Evolutionary conservation across 345 rosid genomes (phyloP).

Genomic region (Physaria fendleri): DNA sequence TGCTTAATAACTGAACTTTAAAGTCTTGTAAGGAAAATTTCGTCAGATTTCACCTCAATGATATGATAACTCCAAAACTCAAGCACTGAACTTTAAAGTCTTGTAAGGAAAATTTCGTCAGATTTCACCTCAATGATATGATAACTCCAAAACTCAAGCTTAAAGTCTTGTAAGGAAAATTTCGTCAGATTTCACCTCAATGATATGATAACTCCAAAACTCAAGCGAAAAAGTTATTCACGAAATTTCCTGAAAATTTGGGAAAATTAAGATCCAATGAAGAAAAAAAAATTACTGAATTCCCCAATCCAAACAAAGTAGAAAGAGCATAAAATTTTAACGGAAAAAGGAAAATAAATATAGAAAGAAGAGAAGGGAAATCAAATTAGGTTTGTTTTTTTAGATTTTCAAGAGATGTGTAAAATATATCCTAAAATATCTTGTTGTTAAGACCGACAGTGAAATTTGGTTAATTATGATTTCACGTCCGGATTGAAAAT

Average conservation of each 20-base stretch:
- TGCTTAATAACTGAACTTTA: too few relatives aligned
- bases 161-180: neutral
- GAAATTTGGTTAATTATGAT: conserved; percentile 45
- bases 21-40: conserved; percentile 1
- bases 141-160: too few relatives aligned
- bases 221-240: neutral
- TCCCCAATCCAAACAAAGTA: neutral
- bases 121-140: neutral
- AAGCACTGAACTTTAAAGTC: neutral
- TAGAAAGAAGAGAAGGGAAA: neutral
- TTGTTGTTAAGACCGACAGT: conserved; percentile 48
- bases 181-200: neutral
- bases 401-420: neutral
- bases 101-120: neutral
- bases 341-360: neutral
- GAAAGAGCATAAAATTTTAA: neutral
- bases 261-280: conserved; percentile 4
- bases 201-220: too few relatives aligned
- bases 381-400: neutral
- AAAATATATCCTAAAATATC: conserved; percentile 12
- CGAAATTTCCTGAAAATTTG: conserved; percentile 11
- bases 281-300: neutral
- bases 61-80: too few relatives aligned
- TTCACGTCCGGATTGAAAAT: conserved; percentile 58
- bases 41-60: neutral